Base-by-base conservation (phyloP, 73 alveolate species). In the Paramecium primaurelia region DNA sequence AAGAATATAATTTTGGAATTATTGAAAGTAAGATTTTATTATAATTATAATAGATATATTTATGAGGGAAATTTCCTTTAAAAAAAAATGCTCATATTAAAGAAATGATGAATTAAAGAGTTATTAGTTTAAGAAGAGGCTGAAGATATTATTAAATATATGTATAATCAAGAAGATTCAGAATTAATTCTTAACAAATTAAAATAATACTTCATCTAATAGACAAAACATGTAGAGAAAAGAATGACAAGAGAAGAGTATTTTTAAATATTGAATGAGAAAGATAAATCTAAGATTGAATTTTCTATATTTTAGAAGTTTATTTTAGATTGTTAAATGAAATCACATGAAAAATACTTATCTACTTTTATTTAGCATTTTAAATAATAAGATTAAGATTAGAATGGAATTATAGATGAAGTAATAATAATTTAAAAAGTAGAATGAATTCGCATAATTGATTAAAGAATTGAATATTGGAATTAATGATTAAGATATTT, bases 111-210 rank as follows among this genome's bases (percentile, higher is more conserved):
- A 96, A 95, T 49, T 59, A 93, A 26, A 93, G 86, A 54, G 68
- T 92, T 40, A 92, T 94, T 59, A 97, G 98, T 54, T 96, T 98
- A 97, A 47, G 99, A 98, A 94, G 98, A 96, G 93, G 97, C 98
- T 92, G 95, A 95, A 42, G 98, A 97, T 88, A 98, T 98, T 68
- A 96, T 98, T 30, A 98, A 97, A 87, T 96, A 97, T 58, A 97
- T 98, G 99, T 98, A 97, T 89, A 99, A 98, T 59, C 98, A 97
- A 54, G 96, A 93, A 47, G 99, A 97, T 88, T 93, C 96, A 73
- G 97, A 94, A 49, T 60, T 96, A 28, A 92, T 96, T 30, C 45
- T 80, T n/a, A 38, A 42, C 5, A 75, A 22, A 40, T 51, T 93
- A 47, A 88, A 68, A 30, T 47, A 64, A 42, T 71, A 69, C 0